phyloP scores from a whole-genome alignment of 2,329 filamentous ascomycete species.

The Tolypocladium inflatum region DNA sequence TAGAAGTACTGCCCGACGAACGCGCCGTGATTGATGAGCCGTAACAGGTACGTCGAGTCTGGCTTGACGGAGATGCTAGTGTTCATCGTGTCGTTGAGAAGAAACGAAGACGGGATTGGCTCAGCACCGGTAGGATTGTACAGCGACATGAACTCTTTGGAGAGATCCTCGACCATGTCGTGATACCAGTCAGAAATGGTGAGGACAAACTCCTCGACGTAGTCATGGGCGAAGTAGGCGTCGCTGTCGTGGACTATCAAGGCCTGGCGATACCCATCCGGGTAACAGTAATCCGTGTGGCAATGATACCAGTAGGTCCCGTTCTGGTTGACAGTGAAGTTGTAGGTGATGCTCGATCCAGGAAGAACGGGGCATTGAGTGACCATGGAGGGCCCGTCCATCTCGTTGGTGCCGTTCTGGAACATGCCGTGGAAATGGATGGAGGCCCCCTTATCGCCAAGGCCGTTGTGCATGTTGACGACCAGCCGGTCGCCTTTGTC shows the following conservation, averaged over 20 bases:
- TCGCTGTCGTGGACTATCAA: slow-evolving; percentile 32
- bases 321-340: slow-evolving; percentile 45
- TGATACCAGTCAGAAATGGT: neutral
- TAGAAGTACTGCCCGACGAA: neutral
- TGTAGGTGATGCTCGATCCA: slow-evolving; percentile 8
- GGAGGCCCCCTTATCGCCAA: slow-evolving; percentile 38
- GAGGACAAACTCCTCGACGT: neutral
- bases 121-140: neutral
- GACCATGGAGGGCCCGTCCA: slow-evolving; percentile 50
- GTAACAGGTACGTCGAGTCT: neutral
- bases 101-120: neutral
- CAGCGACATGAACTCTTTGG: neutral
- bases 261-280: slow-evolving; percentile 29
- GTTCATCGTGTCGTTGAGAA: neutral
- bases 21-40: neutral
- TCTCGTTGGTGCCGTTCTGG: slow-evolving; percentile 45
- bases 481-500: slow-evolving; percentile 42
- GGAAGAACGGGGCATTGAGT: slow-evolving; percentile 10
- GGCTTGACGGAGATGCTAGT: neutral
- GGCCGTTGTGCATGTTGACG: slow-evolving; percentile 37
- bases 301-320: slow-evolving; percentile 58
- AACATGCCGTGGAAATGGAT: slow-evolving; percentile 54
- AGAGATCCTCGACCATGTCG: neutral
- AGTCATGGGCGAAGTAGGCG: neutral
- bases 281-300: slow-evolving; percentile 20